Percentiles rank a stretch among this genome's conserved stretches.
Evolutionary conservation across 495 filamentous ascomycete genomes (phyloP).

Genomic region (Talaromyces ruber): DNA sequence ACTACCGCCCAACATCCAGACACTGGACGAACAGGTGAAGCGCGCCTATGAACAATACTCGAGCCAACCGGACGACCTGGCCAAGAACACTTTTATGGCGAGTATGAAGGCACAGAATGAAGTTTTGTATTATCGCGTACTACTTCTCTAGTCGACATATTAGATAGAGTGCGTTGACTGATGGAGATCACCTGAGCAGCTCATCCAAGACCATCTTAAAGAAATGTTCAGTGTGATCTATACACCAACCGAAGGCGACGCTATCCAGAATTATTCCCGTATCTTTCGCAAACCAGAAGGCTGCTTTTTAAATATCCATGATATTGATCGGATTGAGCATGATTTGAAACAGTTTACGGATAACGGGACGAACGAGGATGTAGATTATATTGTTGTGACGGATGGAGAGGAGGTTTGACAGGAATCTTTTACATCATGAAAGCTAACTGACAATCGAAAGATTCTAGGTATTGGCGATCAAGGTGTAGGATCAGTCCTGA

Average conservation of each 20-base stretch:
- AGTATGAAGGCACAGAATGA: conserved; percentile 77
- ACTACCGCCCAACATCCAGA: conserved; percentile 64
- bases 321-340: conserved; percentile 48
- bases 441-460: conserved; percentile 16
- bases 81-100: conserved; percentile 77
- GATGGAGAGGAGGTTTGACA: conserved; percentile 55
- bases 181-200: conserved; percentile 37
- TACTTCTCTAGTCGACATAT: neutral
- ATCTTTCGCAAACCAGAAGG: conserved; percentile 72
- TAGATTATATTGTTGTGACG: conserved; percentile 86
- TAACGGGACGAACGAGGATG: conserved; percentile 52
- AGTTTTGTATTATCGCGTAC: conserved; percentile 64
- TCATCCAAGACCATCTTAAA: conserved; percentile 58
- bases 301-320: conserved; percentile 48
- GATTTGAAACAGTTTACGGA: conserved; percentile 53
- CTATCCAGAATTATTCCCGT: conserved; percentile 76
- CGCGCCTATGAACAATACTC: conserved; percentile 77
- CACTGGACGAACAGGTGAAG: conserved; percentile 68
- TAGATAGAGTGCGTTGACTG: neutral
- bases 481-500: conserved; percentile 81
- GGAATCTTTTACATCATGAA: neutral
- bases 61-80: conserved; percentile 48
- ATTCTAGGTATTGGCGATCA: conserved; percentile 90
- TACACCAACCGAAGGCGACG: conserved; percentile 87
- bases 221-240: conserved; percentile 90